phyloP scores from a whole-genome alignment of 176 grass and related monocot species.

The Echinochloa phyllopogon region DNA sequence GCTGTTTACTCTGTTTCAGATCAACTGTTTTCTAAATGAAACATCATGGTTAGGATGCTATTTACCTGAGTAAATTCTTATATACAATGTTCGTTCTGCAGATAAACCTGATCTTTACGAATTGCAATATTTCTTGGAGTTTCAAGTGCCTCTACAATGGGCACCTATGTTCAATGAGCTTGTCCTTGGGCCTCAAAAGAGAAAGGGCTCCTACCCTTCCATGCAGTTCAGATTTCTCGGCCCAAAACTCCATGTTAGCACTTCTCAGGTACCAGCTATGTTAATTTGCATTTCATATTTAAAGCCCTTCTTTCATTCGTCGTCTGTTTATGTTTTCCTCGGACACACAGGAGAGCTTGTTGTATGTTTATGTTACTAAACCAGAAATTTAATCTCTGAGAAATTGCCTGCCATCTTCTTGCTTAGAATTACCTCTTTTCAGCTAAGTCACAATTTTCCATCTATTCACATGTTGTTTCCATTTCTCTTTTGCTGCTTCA shows the following conservation, averaged over 20 bases:
- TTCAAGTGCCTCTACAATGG: constrained; percentile 95
- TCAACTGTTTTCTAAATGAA: constrained; percentile 12
- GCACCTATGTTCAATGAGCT: constrained; percentile 90
- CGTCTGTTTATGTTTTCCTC: background rate
- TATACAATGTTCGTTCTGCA: constrained; percentile 31
- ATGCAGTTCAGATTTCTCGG: constrained; percentile 93
- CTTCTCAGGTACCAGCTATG: constrained; percentile 71
- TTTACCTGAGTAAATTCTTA: constrained; percentile 21
- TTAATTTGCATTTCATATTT: background rate
- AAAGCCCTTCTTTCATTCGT: background rate
- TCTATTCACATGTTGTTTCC: constrained; percentile 18
- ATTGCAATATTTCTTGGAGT: constrained; percentile 94
- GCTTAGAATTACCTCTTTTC: background rate
- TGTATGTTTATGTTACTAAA: background rate
- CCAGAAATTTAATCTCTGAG: background rate
- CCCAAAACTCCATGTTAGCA: constrained; percentile 89
- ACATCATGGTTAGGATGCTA: constrained; percentile 14
- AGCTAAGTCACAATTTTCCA: background rate
- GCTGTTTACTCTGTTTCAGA: background rate
- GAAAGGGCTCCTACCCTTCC: constrained; percentile 75
- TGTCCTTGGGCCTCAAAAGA: constrained; percentile 85
- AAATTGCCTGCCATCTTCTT: background rate
- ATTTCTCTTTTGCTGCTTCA: constrained; percentile 26
- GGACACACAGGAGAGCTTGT: too few species aligned
- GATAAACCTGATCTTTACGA: constrained; percentile 92